A percentile compares a stretch with the other conserved stretches of the same genome.
These are phyloP conservation scores for Cutaneotrichosporon cyanovorans DNA, from an alignment of 1,284 basidiomycete species.

Conservation along the genomic window DNA sequence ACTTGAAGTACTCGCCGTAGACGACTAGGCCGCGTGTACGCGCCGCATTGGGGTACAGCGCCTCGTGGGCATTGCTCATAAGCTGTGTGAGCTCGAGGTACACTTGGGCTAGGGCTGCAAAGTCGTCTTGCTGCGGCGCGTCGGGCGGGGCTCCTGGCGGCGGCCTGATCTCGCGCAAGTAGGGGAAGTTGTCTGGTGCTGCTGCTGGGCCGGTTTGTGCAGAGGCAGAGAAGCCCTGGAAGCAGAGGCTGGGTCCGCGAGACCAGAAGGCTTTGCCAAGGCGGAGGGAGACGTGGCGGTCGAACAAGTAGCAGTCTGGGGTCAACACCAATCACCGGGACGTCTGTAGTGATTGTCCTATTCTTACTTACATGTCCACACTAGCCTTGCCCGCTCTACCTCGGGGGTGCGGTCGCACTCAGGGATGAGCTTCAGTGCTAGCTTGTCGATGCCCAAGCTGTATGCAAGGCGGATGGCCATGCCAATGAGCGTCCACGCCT, in stretches of 20 bases:
- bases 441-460: conserved; percentile 41
- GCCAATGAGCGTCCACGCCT: conserved; percentile 45
- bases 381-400: conserved; percentile 38
- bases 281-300: conserved; percentile 32
- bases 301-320: conserved; percentile 2
- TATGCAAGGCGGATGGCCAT: conserved; percentile 41
- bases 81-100: conserved; percentile 45
- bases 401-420: conserved; percentile 35
- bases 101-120: conserved; percentile 40
- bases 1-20: conserved; percentile 43
- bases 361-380: conserved; percentile 38
- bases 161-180: conserved; percentile 27
- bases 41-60: conserved; percentile 41
- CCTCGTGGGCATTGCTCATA: conserved; percentile 45
- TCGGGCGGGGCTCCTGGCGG: conserved; percentile 5
- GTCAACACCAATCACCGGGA: not conserved
- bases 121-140: conserved; percentile 34
- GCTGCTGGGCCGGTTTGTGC: conserved; percentile 42
- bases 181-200: conserved; percentile 40
- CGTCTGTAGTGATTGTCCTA: no score
- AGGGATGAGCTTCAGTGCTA: conserved; percentile 29
- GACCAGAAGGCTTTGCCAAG: conserved; percentile 47
- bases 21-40: conserved; percentile 40
- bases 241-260: conserved; percentile 42
- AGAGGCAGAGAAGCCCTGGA: conserved; percentile 42